These are phyloP conservation scores for Pseudocercospora ulei DNA, from an alignment of 2,329 filamentous ascomycete genomes.

Conservation along the genomic window DNA sequence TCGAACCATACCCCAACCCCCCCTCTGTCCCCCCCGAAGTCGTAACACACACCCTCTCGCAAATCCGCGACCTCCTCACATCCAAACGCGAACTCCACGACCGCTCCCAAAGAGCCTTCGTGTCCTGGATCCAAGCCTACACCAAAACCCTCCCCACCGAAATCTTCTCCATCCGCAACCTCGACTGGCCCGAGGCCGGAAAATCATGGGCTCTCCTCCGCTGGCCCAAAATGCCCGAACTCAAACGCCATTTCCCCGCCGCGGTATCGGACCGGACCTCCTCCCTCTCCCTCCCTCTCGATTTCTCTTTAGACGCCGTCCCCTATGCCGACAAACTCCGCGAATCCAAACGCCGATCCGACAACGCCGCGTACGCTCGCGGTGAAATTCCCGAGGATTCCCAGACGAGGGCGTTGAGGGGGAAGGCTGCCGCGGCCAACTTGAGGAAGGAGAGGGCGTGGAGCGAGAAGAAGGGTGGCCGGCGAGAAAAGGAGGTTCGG, in stretches of 20 bases:
- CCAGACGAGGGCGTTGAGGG: constrained; percentile 26
- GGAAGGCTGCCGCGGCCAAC: constrained; percentile 26
- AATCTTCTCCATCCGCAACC: constrained; percentile 72
- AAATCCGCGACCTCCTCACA: constrained; percentile 53
- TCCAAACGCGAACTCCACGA: constrained; percentile 64
- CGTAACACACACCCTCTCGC: constrained; percentile 42
- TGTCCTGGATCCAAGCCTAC: constrained; percentile 87
- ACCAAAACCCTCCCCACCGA: constrained; percentile 81
- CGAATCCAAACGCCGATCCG: constrained; percentile 38
- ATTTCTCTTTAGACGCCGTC: constrained; percentile 35
- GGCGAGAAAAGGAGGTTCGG: constrained; percentile 30
- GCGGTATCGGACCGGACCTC: constrained; percentile 37
- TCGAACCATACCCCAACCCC: constrained; percentile 27
- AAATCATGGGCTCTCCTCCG: constrained; percentile 76
- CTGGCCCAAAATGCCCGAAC: constrained; percentile 88
- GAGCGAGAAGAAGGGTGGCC: constrained; percentile 34
- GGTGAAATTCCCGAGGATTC: constrained; percentile 23
- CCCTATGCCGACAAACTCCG: constrained; percentile 41
- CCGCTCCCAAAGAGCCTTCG: constrained; percentile 82
- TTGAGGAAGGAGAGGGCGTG: constrained; percentile 34
- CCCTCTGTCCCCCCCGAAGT: not conserved
- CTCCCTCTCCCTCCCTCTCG: constrained; percentile 32
- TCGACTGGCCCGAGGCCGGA: constrained; percentile 77
- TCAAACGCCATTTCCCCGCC: constrained; percentile 38
- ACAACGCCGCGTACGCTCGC: constrained; percentile 27